Percentiles rank a stretch among this genome's conserved stretches.
Conservation (phyloP, 768 basidiomycete species). For the Paxillus rubicundulus region DNA sequence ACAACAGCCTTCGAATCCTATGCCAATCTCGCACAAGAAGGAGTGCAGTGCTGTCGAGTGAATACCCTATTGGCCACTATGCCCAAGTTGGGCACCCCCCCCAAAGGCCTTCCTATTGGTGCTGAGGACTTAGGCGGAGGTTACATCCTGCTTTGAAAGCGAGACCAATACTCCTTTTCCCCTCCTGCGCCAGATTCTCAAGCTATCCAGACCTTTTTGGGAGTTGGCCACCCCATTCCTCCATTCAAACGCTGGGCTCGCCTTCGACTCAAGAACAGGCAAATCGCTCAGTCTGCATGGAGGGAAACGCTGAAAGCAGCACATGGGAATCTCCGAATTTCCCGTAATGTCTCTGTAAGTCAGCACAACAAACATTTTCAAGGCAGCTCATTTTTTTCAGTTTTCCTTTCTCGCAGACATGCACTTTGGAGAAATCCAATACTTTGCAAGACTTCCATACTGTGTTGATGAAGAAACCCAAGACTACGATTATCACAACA, state of each 20-base stretch:
- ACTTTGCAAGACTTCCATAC: not conserved
- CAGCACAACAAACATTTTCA: not conserved
- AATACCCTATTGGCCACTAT: constrained; percentile 13
- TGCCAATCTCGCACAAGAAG: constrained; percentile 26
- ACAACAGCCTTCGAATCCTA: not conserved
- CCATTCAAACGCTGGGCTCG: constrained; percentile 16
- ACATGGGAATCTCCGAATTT: not conserved
- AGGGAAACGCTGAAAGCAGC: not conserved
- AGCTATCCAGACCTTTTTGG: no score
- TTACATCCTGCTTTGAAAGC: constrained; percentile 17
- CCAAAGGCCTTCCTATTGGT: constrained; percentile 3
- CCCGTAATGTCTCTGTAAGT: constrained; percentile 14
- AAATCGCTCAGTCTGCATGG: constrained; percentile 10
- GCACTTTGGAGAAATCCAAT: not conserved
- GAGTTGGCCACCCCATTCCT: no score
- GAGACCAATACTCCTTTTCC: no score
- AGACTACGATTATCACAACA: not conserved
- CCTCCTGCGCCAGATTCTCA: no score
- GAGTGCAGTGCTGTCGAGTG: constrained; percentile 15
- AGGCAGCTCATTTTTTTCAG: not conserved
- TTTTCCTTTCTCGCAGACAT: not conserved
- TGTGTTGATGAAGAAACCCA: not conserved
- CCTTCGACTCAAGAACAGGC: constrained; percentile 19
- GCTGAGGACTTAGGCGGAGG: constrained; percentile 16
- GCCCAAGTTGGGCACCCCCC: constrained; percentile 12